Evolutionary conservation across 2,329 filamentous ascomycete species (phyloP), one percentile per base, ranked within the genome.

Genomic region (Botrytis galanthina): DNA sequence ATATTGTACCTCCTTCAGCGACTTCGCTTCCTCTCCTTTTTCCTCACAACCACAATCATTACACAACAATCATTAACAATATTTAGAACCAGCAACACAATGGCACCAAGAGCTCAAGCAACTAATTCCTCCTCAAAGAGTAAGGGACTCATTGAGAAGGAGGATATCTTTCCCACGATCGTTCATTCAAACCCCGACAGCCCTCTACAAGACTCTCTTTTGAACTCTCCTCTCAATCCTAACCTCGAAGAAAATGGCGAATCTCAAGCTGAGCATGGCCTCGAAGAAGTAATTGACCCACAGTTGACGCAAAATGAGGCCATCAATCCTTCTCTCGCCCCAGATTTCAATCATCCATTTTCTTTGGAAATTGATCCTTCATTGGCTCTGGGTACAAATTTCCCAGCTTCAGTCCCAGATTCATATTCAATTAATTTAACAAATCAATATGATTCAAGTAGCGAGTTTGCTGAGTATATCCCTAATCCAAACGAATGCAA

Each of bases 21-120:
- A 48, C 18, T 69, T 69, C 48, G 37, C 66, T 42, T 44, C 66
- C n/a, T 29, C 37, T 57, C 35, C 18, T 48, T 69, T 42, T 8
- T 26, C 7, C 18, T 44, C 1, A 26, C 35, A 69, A 57, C n/a
- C 16, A 69, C 66, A 57, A 57, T 68, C 66, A 68, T 54, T 42
- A 57, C 37, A 42, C 14, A 26, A 63, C 61, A 63, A 63, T 63
- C 61, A 4, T 63, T n/a, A 57, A 57, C n/a, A 57, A 18, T 6
- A 18, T 57, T 9, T 22, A 32, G 10, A 57, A 39, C 37, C 29
- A 37, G 4, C 48, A 32, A 32, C 18, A 32, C 37, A 26, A 69
- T 69, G 48, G 5, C 20, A 69, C 29, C 48, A 6, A n/a, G 26
- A 39, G 20, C 46, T 29, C 16, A 26, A 22, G 16, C 46, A n/a